Percentiles rank a stretch among this genome's conserved stretches.
Evolutionary conservation across 208 protist species (phyloP).

Genomic region (Trypanosoma mega): DNA sequence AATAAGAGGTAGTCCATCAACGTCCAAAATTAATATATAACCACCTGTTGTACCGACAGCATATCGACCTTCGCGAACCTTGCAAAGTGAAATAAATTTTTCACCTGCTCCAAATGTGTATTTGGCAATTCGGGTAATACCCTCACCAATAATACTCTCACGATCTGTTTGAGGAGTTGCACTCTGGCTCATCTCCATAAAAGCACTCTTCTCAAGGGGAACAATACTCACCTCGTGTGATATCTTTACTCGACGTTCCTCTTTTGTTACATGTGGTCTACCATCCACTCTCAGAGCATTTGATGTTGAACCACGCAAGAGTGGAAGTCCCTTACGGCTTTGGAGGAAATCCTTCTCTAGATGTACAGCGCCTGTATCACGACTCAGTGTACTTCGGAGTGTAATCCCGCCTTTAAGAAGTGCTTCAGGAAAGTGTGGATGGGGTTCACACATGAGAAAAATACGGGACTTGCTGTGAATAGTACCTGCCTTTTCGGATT

Average conservation of each 20-base stretch:
- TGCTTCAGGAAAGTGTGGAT: constrained; percentile 85
- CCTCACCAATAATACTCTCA: constrained; percentile 45
- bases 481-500: constrained; percentile 37
- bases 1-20: constrained; percentile 81
- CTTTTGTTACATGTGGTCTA: constrained; percentile 48
- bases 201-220: constrained; percentile 82
- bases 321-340: constrained; percentile 32
- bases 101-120: constrained; percentile 83
- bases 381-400: constrained; percentile 72
- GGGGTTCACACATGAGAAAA: constrained; percentile 90
- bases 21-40: constrained; percentile 86
- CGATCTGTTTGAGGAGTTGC: constrained; percentile 46
- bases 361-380: constrained; percentile 54
- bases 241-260: constrained; percentile 76
- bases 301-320: constrained; percentile 6
- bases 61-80: constrained; percentile 77
- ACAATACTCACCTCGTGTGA: constrained; percentile 88
- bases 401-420: constrained; percentile 77
- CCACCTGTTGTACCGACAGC: constrained; percentile 87
- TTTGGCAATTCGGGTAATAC: constrained; percentile 75
- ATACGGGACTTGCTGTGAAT: constrained; percentile 67
- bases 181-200: constrained; percentile 87
- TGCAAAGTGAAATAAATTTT: constrained; percentile 89
- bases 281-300: neutral
- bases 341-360: constrained; percentile 65